A percentile compares a stretch with the other conserved stretches of the same genome.
Conservation (phyloP, 257 asterid species). For the Plantago major region DNA sequence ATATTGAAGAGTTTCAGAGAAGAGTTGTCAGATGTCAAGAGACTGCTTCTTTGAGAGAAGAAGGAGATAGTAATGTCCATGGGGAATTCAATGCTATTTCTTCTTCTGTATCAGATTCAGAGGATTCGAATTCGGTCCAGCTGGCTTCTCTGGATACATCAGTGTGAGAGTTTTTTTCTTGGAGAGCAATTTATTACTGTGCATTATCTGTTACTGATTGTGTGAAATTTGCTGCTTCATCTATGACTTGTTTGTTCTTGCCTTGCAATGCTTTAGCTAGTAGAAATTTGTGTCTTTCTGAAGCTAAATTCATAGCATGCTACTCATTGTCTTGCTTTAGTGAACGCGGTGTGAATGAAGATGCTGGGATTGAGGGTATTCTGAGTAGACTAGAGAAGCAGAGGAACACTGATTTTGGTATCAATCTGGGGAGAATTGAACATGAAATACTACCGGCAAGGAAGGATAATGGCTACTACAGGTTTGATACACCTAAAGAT, state of each 20-base stretch:
- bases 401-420: constrained; percentile 52
- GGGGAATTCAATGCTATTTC: constrained; percentile 20
- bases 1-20: constrained; percentile 41
- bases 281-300: background rate
- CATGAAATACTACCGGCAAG: constrained; percentile 31
- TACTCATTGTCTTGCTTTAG: constrained; percentile 34
- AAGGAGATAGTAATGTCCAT: constrained; percentile 1
- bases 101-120: constrained; percentile 27
- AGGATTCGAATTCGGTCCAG: constrained; percentile 41
- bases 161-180: background rate
- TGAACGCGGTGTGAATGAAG: constrained; percentile 42
- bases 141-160: constrained; percentile 33
- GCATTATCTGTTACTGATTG: too few relatives aligned
- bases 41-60: constrained; percentile 28
- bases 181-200: too few relatives aligned
- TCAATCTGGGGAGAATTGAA: constrained; percentile 33
- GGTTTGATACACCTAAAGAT: constrained; percentile 27
- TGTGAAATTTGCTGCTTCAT: background rate
- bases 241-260: background rate
- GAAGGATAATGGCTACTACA: constrained; percentile 24
- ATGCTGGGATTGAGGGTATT: constrained; percentile 66
- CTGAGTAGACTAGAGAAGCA: constrained; percentile 74
- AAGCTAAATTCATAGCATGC: constrained; percentile 10
- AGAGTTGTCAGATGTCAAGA: constrained; percentile 41
- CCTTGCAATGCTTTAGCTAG: background rate